Percentiles rank a stretch among this genome's conserved stretches.
phyloP scores from a whole-genome alignment of 2,329 filamentous ascomycete species.

The Sphaerulina vaccinii region DNA sequence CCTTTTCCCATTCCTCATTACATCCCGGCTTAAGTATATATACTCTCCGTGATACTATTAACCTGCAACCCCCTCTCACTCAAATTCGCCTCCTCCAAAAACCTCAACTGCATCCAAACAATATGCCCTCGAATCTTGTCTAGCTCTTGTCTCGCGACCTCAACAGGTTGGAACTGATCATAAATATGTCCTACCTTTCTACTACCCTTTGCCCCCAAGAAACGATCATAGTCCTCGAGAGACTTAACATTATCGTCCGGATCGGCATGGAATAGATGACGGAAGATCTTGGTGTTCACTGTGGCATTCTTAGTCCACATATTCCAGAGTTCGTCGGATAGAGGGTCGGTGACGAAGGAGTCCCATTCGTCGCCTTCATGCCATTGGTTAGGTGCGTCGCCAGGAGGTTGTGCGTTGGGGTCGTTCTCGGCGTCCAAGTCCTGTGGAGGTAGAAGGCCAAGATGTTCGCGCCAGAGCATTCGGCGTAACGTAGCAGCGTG shows the following conservation, averaged over 20 bases:
- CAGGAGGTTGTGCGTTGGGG: constrained; percentile 74
- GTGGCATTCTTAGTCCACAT: constrained; percentile 69
- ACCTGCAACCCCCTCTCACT: constrained; percentile 84
- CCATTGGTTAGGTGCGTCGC: constrained; percentile 68
- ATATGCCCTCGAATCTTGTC: constrained; percentile 77
- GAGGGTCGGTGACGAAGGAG: constrained; percentile 59
- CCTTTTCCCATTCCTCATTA: neutral
- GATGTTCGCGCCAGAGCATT: constrained; percentile 85
- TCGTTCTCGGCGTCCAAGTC: constrained; percentile 63
- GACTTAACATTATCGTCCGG: constrained; percentile 86
- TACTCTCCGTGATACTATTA: constrained; percentile 82
- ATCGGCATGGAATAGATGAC: constrained; percentile 82
- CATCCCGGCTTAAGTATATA: constrained; percentile 61
- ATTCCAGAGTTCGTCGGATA: constrained; percentile 58
- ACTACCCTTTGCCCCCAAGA: constrained; percentile 60
- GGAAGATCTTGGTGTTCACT: constrained; percentile 70
- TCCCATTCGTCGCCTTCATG: constrained; percentile 67
- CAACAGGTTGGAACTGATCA: constrained; percentile 70
- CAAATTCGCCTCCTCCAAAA: constrained; percentile 81
- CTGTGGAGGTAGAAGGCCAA: constrained; percentile 77
- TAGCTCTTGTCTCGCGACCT: constrained; percentile 72
- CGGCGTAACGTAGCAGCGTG: constrained; percentile 79
- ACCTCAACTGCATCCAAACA: constrained; percentile 93
- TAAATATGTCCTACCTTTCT: constrained; percentile 81
- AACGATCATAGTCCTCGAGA: constrained; percentile 85